Conservation (phyloP, 179 eudicot genomes). For the Heliamphora pulchella region DNA sequence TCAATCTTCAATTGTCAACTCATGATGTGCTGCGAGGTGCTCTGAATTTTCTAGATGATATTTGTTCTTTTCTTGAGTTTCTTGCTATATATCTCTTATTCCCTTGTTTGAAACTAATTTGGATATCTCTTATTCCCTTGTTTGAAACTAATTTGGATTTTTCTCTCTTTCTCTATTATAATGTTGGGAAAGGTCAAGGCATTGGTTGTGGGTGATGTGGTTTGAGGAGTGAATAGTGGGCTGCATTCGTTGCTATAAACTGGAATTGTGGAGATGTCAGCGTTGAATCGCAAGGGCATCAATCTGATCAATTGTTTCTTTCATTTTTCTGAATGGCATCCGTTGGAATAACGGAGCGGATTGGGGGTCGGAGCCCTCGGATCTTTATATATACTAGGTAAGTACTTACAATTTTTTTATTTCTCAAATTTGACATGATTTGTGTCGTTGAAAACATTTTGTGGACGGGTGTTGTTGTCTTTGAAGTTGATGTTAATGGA, state of each 20-base stretch:
- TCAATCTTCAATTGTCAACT: no score
- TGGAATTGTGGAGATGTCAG: conserved; percentile 34
- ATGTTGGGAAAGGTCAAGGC: conserved; percentile 10
- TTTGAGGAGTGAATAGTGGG: conserved; percentile 14
- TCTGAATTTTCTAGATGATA: no score
- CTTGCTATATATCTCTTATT: no score
- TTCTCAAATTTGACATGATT: conserved; percentile 9
- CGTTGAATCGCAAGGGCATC: conserved; percentile 29
- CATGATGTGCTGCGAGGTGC: no score
- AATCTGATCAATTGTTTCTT: conserved; percentile 36
- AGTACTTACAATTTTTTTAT: neutral
- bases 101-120: no score
- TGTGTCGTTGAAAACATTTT: neutral
- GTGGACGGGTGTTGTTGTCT: neutral
- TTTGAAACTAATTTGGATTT: neutral
- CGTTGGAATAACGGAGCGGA: conserved; percentile 31
- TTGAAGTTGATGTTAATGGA: neutral
- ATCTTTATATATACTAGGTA: conserved; percentile 16
- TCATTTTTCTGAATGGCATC: conserved; percentile 60
- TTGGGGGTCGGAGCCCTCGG: conserved; percentile 19
- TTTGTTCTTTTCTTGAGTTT: no score
- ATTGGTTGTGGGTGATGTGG: neutral
- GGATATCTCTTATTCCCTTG: neutral
- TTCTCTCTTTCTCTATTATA: neutral
- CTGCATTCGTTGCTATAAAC: conserved; percentile 9